phyloP scores from a whole-genome alignment of 805 yeast species.

The Yarrowia sp. region DNA sequence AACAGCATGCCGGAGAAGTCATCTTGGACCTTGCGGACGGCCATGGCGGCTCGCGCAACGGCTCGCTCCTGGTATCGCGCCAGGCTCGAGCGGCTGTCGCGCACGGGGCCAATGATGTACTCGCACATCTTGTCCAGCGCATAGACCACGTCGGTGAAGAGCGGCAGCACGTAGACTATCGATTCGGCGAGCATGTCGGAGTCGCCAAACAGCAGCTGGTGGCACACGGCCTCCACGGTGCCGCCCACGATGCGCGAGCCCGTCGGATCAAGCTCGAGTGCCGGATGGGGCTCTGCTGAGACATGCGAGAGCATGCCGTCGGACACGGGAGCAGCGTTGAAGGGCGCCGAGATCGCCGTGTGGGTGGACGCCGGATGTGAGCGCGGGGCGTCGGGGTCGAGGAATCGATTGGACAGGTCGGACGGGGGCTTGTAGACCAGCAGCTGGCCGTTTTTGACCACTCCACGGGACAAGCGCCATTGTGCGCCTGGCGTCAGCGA shows the following conservation, averaged over 20 bases:
- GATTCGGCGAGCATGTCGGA: slow-evolving; percentile 44
- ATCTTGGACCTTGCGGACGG: slow-evolving; percentile 55
- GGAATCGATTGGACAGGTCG: slow-evolving; percentile 39
- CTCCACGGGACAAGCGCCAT: slow-evolving; percentile 58
- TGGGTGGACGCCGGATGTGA: not conserved
- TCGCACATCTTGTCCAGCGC: slow-evolving; percentile 49
- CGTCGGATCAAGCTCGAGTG: slow-evolving; percentile 49
- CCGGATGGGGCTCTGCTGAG: slow-evolving; percentile 56
- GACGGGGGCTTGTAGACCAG: slow-evolving; percentile 58
- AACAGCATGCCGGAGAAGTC: slow-evolving; percentile 68
- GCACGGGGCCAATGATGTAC: slow-evolving; percentile 38
- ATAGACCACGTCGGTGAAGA: slow-evolving; percentile 49
- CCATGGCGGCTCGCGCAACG: slow-evolving; percentile 52
- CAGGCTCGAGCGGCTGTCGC: slow-evolving; percentile 29
- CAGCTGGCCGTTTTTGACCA: slow-evolving; percentile 65
- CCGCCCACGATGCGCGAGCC: slow-evolving; percentile 51
- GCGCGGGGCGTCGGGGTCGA: slow-evolving; percentile 10
- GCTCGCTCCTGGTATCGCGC: slow-evolving; percentile 39
- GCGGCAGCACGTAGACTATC: slow-evolving; percentile 53
- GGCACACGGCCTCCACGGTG: slow-evolving; percentile 70
- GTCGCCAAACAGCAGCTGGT: slow-evolving; percentile 59
- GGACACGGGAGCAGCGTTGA: slow-evolving; percentile 21
- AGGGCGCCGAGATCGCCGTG: slow-evolving; percentile 19
- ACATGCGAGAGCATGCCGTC: slow-evolving; percentile 28
- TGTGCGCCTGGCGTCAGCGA: slow-evolving; percentile 22